phyloP scores from a whole-genome alignment of 2,329 filamentous ascomycete species.

The Microsporum canis region DNA sequence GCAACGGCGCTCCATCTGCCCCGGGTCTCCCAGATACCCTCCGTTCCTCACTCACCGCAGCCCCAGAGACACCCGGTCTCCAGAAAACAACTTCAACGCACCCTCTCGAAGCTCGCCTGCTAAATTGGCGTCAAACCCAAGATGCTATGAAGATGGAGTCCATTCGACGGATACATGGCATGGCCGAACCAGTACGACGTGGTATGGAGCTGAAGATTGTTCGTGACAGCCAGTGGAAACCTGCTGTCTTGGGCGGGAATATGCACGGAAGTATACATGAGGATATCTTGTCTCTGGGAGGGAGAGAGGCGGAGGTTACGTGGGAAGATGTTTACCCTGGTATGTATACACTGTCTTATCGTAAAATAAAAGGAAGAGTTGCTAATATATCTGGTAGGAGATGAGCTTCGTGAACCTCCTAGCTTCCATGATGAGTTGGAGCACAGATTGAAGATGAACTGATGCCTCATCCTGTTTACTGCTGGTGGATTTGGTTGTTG shows the following conservation, averaged over 20 bases:
- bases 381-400: conserved; percentile 32
- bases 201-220: conserved; percentile 94
- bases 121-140: conserved; percentile 82
- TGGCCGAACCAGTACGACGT: conserved; percentile 81
- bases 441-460: conserved; percentile 70
- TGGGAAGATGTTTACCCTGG: conserved; percentile 94
- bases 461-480: conserved; percentile 10
- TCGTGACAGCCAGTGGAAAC: conserved; percentile 61
- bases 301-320: conserved; percentile 61
- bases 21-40: conserved; percentile 90
- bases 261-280: conserved; percentile 60
- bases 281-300: conserved; percentile 62
- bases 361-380: background rate
- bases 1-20: conserved; percentile 70
- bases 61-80: conserved; percentile 35
- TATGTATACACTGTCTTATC: conserved; percentile 23
- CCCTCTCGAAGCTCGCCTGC: conserved; percentile 82
- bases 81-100: conserved; percentile 49
- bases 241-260: conserved; percentile 53
- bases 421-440: conserved; percentile 91
- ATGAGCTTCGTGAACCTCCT: conserved; percentile 58
- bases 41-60: conserved; percentile 66
- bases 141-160: conserved; percentile 78
- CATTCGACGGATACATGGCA: conserved; percentile 75
- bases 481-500: background rate